A percentile compares a stretch with the other conserved stretches of the same genome.
These are phyloP conservation scores for Dalbergia oliveri DNA, from an alignment of 306 rosid species.

Conservation along the genomic window DNA sequence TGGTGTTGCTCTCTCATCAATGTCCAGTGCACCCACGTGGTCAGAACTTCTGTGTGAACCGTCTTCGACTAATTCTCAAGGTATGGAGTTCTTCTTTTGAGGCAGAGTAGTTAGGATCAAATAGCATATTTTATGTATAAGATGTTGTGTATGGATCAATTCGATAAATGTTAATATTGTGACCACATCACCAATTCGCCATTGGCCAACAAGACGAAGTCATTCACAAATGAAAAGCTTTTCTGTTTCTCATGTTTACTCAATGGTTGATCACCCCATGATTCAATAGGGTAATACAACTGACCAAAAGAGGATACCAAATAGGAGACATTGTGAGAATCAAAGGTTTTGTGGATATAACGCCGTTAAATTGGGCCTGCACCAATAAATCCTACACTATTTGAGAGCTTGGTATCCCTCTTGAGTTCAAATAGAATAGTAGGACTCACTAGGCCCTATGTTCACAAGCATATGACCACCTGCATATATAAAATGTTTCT, in stretches of 20 bases:
- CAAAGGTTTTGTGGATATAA: too few relatives aligned
- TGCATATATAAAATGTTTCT: constrained; percentile 13
- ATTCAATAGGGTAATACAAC: constrained; percentile 7
- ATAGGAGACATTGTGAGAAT: too few relatives aligned
- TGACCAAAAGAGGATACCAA: not conserved
- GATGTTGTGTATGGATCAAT: not conserved
- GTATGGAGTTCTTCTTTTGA: constrained; percentile 42
- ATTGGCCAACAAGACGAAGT: not conserved
- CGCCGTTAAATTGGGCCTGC: too few relatives aligned
- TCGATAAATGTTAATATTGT: too few relatives aligned
- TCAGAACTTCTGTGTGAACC: constrained; percentile 58
- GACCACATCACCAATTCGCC: not conserved
- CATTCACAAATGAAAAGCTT: not conserved
- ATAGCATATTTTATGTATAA: constrained; percentile 3
- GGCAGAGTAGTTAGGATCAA: not conserved
- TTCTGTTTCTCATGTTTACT: too few relatives aligned
- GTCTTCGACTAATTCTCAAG: constrained; percentile 58
- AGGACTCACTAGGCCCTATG: not conserved
- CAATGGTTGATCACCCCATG: not conserved
- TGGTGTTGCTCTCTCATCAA: constrained; percentile 24
- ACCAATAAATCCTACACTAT: too few relatives aligned
- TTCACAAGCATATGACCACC: constrained; percentile 30
- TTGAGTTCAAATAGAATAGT: too few relatives aligned
- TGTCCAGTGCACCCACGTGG: constrained; percentile 57
- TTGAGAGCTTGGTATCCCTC: too few relatives aligned